Evolutionary conservation across 805 yeast genomes (phyloP), one percentile per base, ranked within the genome.

Genomic region (Wickerhamiella occidentalis): DNA sequence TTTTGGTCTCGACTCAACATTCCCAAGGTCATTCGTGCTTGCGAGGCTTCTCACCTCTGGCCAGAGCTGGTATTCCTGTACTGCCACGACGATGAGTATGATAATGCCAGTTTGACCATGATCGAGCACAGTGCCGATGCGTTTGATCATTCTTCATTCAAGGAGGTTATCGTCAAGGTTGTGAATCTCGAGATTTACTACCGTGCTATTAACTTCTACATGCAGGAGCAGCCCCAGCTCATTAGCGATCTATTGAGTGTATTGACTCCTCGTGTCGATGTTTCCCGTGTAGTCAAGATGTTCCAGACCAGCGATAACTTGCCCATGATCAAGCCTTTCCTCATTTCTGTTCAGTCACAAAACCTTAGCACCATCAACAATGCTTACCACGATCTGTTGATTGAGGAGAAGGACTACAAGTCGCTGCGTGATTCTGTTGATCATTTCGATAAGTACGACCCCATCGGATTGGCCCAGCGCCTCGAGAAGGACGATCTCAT

Each of bases 21-120:
- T 71, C 97, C 98, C 59, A 92, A 90, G 72, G 97, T 86, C 45
- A 82, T 92, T 57, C 79, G 85, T 56, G 96, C 96, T 28, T 84
- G 92, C 61, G 96, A 90, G 68, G 78, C 71, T 51, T 92, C 95
- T 37, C 98, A 92, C 64, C 72, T 92, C 63, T 92, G 96, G 88
- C 92, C 94, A 18, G 98, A 92, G 70, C 74, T 90, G 58, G 86
- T 92, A 51, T 92, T 92, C 80, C 73, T 92, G 66, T 90, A 90
- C 71, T 87, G 96, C 64, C 98, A 92, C 68, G 92, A 92, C 66
- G 98, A 92, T 64, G 98, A 92, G 71, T 92, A 96, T 95, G 98
- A 92, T 67, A 92, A 92, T 67, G 98, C 98, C 53, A 87, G 96
- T 30, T 75, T 92, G 64, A 80, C 96, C 13, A 85, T 92, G 88